Conservation (phyloP, 2,329 filamentous ascomycete genomes). For the Teratosphaeriaceae sp. region DNA sequence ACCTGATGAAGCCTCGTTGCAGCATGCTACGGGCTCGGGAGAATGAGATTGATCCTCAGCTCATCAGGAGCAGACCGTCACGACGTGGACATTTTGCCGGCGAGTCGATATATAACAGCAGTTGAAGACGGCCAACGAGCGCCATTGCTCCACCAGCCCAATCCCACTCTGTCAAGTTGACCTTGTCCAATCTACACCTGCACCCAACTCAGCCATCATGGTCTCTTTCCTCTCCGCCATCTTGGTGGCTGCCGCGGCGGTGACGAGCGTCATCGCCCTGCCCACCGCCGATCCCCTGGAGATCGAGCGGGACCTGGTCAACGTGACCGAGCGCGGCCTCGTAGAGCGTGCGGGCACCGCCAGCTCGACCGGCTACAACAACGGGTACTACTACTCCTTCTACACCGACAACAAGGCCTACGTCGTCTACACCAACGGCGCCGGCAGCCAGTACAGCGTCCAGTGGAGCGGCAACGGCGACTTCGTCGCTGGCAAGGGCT, state of each 20-base stretch:
- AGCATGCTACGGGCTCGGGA: neutral
- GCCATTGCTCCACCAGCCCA: too few relatives aligned
- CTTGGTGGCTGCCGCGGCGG: neutral
- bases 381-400: constrained; percentile 56
- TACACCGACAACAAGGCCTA: constrained; percentile 50
- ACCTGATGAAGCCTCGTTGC: too few relatives aligned
- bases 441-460: constrained; percentile 42
- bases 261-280: neutral
- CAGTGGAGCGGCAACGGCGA: constrained; percentile 44
- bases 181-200: neutral
- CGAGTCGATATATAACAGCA: neutral
- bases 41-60: neutral
- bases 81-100: neutral
- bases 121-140: too few relatives aligned
- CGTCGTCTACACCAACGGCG: constrained; percentile 51
- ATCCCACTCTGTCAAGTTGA: neutral
- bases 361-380: constrained; percentile 39
- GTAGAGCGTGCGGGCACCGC: neutral
- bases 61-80: neutral
- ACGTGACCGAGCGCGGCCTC: neutral
- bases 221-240: neutral
- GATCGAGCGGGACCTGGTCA: neutral
- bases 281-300: neutral
- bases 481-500: constrained; percentile 54
- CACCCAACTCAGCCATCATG: neutral